Evolutionary conservation across 2,329 filamentous ascomycete species (phyloP).

Genomic region (Cordyceps militaris): DNA sequence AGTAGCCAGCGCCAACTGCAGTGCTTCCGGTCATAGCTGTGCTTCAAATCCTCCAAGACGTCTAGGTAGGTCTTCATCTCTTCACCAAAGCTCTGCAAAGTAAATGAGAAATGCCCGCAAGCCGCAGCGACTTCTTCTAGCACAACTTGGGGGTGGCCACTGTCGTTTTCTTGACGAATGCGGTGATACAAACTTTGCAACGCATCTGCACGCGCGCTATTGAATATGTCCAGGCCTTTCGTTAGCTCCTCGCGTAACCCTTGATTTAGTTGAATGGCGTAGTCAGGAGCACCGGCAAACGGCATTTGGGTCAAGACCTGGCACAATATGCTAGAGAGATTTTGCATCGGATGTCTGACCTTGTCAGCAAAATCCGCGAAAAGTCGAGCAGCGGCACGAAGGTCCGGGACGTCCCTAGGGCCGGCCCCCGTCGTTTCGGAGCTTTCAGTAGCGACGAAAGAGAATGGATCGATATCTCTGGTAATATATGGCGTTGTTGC

Average conservation of each 20-base stretch:
- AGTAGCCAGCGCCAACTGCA: constrained; percentile 72
- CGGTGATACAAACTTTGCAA: constrained; percentile 68
- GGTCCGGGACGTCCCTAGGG: not conserved
- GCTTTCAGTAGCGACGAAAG: not conserved
- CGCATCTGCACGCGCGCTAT: constrained; percentile 62
- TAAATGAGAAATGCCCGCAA: constrained; percentile 88
- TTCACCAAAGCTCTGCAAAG: constrained; percentile 76
- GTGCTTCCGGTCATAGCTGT: constrained; percentile 52
- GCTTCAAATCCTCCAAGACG: constrained; percentile 73
- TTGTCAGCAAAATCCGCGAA: constrained; percentile 60
- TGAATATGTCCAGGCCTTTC: constrained; percentile 68
- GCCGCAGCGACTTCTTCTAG: constrained; percentile 89
- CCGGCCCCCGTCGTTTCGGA: not conserved
- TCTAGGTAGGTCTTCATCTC: constrained; percentile 74
- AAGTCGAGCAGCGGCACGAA: not conserved
- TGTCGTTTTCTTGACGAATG: constrained; percentile 58
- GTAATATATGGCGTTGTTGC: not conserved
- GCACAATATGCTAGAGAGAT: constrained; percentile 73
- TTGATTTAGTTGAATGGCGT: constrained; percentile 63
- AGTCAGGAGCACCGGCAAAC: constrained; percentile 58
- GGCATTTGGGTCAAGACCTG: constrained; percentile 77
- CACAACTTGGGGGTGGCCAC: constrained; percentile 68
- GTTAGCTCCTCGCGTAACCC: constrained; percentile 69
- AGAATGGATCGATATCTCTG: constrained; percentile 6
- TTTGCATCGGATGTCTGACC: constrained; percentile 84